Percentiles rank a stretch among this genome's conserved stretches.
phyloP scores from a whole-genome alignment of 306 rosid genomes.

The Lathyrus sativus region DNA sequence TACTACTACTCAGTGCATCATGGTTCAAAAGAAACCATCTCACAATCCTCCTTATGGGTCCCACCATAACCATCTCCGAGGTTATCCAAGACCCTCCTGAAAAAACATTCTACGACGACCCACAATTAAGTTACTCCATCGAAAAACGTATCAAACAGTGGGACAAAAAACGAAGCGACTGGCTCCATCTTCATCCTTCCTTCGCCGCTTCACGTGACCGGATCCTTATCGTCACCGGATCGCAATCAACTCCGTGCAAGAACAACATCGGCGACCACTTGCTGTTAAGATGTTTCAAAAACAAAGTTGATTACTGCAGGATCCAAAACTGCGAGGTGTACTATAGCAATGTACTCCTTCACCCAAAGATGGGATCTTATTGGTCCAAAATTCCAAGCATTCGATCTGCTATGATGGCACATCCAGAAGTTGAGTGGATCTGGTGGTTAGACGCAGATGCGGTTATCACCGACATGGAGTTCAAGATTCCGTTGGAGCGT shows the following conservation, averaged over 20 bases:
- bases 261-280: constrained; percentile 69
- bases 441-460: constrained; percentile 93
- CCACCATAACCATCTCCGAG: background rate
- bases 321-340: constrained; percentile 59
- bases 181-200: constrained; percentile 58
- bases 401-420: constrained; percentile 76
- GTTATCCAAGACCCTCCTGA: constrained; percentile 43
- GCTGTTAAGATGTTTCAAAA: constrained; percentile 62
- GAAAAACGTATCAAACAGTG: constrained; percentile 53
- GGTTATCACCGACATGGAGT: constrained; percentile 69
- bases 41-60: background rate
- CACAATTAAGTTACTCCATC: constrained; percentile 51
- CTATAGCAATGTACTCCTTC: constrained; percentile 60
- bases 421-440: constrained; percentile 80
- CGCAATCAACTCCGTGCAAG: constrained; percentile 61
- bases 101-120: constrained; percentile 63
- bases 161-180: constrained; percentile 65
- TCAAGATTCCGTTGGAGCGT: constrained; percentile 56
- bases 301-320: constrained; percentile 76
- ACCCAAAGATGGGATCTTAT: constrained; percentile 55
- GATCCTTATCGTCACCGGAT: constrained; percentile 57
- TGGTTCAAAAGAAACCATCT: background rate
- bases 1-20: background rate
- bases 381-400: constrained; percentile 77
- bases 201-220: constrained; percentile 37